Percentiles rank a stretch among this genome's conserved stretches.
Evolutionary conservation across 805 yeast species (phyloP).

Genomic region (Schwanniomyces occidentalis): DNA sequence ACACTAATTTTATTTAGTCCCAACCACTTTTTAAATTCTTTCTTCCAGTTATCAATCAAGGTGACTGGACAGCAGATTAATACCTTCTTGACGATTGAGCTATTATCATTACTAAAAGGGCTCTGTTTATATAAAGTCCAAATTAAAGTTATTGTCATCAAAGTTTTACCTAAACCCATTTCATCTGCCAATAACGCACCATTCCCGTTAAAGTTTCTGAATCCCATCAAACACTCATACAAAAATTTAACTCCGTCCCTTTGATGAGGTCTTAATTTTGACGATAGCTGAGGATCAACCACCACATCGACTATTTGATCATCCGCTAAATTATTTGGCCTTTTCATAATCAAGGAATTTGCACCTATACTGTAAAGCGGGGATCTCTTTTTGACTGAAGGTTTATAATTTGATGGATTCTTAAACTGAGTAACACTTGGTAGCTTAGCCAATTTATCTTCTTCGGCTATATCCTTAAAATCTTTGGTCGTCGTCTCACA

Average conservation of each 20-base stretch:
- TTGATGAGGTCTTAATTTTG: constrained; percentile 78
- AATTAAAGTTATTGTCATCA: constrained; percentile 78
- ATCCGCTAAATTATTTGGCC: constrained; percentile 7
- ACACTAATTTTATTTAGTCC: constrained; percentile 64
- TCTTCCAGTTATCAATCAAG: constrained; percentile 80
- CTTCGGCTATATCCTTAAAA: neutral
- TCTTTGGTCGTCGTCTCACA: constrained; percentile 29
- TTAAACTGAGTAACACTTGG: too few species aligned
- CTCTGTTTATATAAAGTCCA: constrained; percentile 80
- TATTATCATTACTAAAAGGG: constrained; percentile 36
- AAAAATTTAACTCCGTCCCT: constrained; percentile 78
- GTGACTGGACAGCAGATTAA: constrained; percentile 92
- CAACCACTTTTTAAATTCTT: constrained; percentile 89
- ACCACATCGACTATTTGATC: constrained; percentile 42
- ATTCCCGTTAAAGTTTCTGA: constrained; percentile 44
- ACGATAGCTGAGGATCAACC: constrained; percentile 58
- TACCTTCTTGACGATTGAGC: constrained; percentile 52
- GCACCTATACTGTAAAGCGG: constrained; percentile 4
- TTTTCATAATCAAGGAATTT: constrained; percentile 7
- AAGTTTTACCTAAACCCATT: constrained; percentile 81
- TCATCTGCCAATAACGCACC: constrained; percentile 95
- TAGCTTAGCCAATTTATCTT: neutral
- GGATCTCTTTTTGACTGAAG: neutral
- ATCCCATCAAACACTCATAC: constrained; percentile 81
- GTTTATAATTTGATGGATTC: neutral